Base-by-base conservation (phyloP, 345 rosid species). In the Eucalyptus albens region DNA sequence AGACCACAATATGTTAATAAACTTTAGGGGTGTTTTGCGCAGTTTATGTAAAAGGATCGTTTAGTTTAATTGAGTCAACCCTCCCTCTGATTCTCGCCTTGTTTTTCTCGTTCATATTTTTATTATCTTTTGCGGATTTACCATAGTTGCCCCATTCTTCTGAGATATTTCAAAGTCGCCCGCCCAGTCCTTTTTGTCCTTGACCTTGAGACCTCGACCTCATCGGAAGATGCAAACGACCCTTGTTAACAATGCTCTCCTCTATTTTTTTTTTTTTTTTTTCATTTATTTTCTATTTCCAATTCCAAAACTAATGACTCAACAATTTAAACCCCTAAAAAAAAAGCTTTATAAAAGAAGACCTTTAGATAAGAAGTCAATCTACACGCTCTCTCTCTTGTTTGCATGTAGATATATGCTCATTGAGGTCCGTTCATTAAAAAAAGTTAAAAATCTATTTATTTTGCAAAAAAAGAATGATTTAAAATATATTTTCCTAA, bases 391-490 rank as follows among this genome's bases (percentile, higher is more conserved):
- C 69, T 14, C 33, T 27, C 72, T 12, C 69, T 29, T 62, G 33
- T 4, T 29, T 29, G 72, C 8, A 62, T 13, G 33, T 62, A 62
- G 72, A 62, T 29, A 14, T 29, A 14, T 62, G 72, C 33, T 29
- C 15, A 21, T 0, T 53, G 1, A 53, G 5, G 11, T 53, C 59
- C 26, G 0, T 53, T 21, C 26, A 53, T 53, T 53, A 4, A 53
- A 53, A 53, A 53, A 53, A 53, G 22, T 17, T 16, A 53, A 53
- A 19, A 53, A 8, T 53, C 11, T 21, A 8, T 21, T 8, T 0
- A 8, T 53, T 53, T 53, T 0, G 0, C 5, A 53, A 4, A 53
- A 53, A 53, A 21, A 1, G 0, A 4, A 8, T 21, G 11, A 53
- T 53, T 21, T 53, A 53, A 53, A 53, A 19, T 19, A 53, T 21